Conservation (phyloP, 2,329 filamentous ascomycete species). For the Ophiostoma quercus region DNA sequence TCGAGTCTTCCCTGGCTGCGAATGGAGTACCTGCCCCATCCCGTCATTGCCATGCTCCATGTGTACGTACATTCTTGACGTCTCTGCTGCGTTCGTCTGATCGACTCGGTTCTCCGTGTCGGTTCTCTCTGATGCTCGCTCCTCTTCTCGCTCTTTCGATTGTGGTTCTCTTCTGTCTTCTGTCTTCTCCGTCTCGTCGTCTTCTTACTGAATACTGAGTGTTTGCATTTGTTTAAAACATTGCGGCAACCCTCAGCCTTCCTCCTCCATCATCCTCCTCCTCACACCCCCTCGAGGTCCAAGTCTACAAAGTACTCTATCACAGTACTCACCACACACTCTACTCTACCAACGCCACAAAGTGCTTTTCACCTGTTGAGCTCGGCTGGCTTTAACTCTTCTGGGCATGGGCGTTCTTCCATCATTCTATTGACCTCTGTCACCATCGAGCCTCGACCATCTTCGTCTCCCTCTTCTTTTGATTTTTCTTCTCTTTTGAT, state of each 20-base stretch:
- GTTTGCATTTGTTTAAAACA: neutral
- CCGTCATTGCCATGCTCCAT: slow-evolving; percentile 1
- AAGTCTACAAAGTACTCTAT: too few species aligned
- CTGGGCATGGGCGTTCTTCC: slow-evolving; percentile 24
- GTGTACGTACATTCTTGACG: slow-evolving; percentile 5
- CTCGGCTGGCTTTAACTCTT: slow-evolving; percentile 15
- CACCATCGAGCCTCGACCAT: slow-evolving; percentile 24
- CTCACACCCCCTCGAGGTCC: neutral
- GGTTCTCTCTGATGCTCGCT: neutral
- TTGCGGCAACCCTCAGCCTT: neutral
- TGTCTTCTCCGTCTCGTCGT: neutral
- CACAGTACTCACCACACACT: too few species aligned
- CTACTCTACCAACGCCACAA: too few species aligned
- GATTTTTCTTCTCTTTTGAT: neutral
- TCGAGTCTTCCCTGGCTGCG: neutral
- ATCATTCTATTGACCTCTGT: slow-evolving; percentile 26
- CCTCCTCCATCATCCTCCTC: neutral
- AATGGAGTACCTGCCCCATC: neutral
- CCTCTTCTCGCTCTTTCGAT: neutral
- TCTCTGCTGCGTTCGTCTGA: neutral
- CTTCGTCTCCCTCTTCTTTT: neutral
- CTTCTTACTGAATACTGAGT: too few species aligned
- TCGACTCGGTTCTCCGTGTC: neutral
- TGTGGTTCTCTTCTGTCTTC: neutral
- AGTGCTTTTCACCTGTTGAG: slow-evolving; percentile 9